Evolutionary conservation across 495 filamentous ascomycete species (phyloP), one percentile per base, ranked within the genome.

Genomic region (Cenococcum geophilum): DNA sequence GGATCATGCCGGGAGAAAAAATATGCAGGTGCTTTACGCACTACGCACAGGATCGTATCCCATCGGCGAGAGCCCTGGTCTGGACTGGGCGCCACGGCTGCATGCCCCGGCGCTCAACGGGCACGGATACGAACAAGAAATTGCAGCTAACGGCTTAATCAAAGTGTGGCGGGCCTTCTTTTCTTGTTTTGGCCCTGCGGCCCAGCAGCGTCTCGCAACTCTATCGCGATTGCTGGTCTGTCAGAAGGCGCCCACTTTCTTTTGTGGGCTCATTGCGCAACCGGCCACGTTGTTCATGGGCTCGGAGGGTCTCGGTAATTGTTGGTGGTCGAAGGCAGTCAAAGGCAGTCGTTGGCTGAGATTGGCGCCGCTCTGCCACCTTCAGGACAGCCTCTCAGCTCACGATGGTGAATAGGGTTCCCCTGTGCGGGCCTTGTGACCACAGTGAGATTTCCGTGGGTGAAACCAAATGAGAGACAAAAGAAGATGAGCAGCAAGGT

Each of bases 1-100:
- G 65, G 65, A 68, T 68, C 57, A 68, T 57, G 57, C 61, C 65
- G 58, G 65, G 43, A 67, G 56, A 5, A 52, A 34, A 55, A 52
- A 36, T 36, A 55, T 63, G 64, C 64, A 67, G 51, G 55, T 60
- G 42, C 56, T 37, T 57, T 52, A 47, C 45, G 25, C 25, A 37
- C 25, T 22, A 43, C 18, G 36, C 22, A 61, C 58, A 40, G 16
- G 52, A 58, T 65, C 63, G 63, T 57, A 61, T 61, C 58, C 58
- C 63, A 54, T 32, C 27, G 27, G 27, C 27, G 27, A 32, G 27
- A 6, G 27, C 25, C 10, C 21, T 50, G 42, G 57, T 45, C 48
- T 47, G 58, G 52, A 42, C 23, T n/a, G n/a, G n/a, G n/a, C n/a
- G n/a, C n/a, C n/a, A n/a, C n/a, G n/a, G n/a, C n/a, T n/a, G n/a